Evolutionary conservation across 768 basidiomycete genomes (phyloP).

Genomic region (Leucogyrophana mollusca): DNA sequence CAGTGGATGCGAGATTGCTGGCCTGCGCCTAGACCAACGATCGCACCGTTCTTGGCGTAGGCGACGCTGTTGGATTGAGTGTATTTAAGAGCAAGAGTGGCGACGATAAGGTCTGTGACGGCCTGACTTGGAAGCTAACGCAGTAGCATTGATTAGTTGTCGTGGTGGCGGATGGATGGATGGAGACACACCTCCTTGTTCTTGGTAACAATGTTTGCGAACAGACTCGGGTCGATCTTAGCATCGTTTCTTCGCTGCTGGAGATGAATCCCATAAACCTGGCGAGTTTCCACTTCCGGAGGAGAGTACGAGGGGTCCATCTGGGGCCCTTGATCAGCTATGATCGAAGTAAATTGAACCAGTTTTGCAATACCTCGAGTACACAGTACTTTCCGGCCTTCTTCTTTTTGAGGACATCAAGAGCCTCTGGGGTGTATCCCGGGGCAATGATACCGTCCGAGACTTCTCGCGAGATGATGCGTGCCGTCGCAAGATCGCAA

Average conservation of each 20-base stretch:
- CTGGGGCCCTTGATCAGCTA: conserved; percentile 49
- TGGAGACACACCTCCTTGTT: conserved; percentile 70
- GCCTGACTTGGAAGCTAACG: conserved; percentile 72
- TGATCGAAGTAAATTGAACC: no score
- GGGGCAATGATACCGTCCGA: conserved; percentile 99
- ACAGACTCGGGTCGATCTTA: conserved; percentile 79
- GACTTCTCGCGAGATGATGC: conserved; percentile 97
- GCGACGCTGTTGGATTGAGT: conserved; percentile 99
- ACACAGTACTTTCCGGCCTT: conserved; percentile 99
- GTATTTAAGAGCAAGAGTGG: conserved; percentile 96
- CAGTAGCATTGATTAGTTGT: background rate
- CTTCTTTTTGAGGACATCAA: conserved; percentile 91
- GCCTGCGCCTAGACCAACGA: conserved; percentile 95
- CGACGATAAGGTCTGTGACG: conserved; percentile 89
- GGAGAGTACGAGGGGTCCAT: conserved; percentile 88
- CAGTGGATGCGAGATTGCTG: conserved; percentile 99
- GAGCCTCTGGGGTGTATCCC: conserved; percentile 82
- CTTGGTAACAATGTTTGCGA: conserved; percentile 85
- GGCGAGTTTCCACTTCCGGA: conserved; percentile 81
- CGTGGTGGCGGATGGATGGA: background rate
- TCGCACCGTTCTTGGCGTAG: conserved; percentile 88
- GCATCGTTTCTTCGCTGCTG: conserved; percentile 90
- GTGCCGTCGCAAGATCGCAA: conserved; percentile 92
- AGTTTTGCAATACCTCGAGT: conserved; percentile 62
- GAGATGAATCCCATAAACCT: conserved; percentile 89